Base-by-base conservation (phyloP, 2,329 filamentous ascomycete species). In the Fusarium staphyleae region DNA sequence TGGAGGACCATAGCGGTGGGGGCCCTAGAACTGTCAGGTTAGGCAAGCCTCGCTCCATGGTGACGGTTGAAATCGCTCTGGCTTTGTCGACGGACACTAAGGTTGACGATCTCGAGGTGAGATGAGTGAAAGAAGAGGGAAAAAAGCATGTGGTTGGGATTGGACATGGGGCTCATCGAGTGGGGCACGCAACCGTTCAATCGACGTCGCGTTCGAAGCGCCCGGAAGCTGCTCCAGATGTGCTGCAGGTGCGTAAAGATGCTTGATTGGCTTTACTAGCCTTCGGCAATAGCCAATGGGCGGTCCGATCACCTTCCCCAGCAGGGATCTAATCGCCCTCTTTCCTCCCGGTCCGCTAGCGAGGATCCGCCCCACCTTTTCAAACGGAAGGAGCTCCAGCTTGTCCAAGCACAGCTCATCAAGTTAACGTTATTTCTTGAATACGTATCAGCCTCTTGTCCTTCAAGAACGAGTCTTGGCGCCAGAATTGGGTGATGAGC, bases 251-350 rank as follows among this genome's bases (percentile, higher is more conserved):
- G 56, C 60, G 62, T 67, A 69, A 65, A 54, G 65, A 57, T 48
- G 63, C 54, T 49, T 59, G 64, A 78, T 78, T 78, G 75, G 76
- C 48, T 60, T 59, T 32, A 46, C 48, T 50, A 62, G 48, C 55
- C 66, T 57, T 39, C 54, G 55, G 56, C 43, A 55, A 44, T 50
- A 58, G 54, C 72, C 72, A 74, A 74, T 74, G 60, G 69, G 60
- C 57, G 55, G 53, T 50, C 45, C 58, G 61, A 73, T 74, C 72
- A 75, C 71, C 57, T 56, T 62, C 48, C 52, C 30, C 52, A 57
- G 56, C 72, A 74, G 62, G 72, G 71, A 63, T 68, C 62, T 69
- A 69, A 71, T 73, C 70, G 71, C 70, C 64, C 59, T 62, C 6
- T 52, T 60, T 61, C 63, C 62, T 66, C 62, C 62, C 64, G 64